Evolutionary conservation across 306 rosid genomes (phyloP), one percentile per base, ranked within the genome.

Genomic region (Pueraria montana): DNA sequence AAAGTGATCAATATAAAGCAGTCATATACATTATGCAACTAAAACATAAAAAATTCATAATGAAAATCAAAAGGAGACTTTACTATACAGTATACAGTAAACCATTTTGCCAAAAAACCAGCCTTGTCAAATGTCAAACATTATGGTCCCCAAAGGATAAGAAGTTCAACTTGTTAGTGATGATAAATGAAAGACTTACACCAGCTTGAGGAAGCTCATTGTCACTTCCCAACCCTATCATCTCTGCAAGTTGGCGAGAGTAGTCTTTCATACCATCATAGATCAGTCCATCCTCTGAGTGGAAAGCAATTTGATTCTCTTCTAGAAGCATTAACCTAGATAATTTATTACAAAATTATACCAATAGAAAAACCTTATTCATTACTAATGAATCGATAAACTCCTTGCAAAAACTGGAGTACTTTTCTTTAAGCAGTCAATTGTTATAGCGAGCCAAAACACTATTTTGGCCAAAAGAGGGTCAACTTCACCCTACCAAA

Each of bases 261-360:
- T 94, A 92, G 84, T 92, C 98, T 87, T 89, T 91, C 75, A 94
- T 92, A 67, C 91, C 94, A 26, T 89, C 95, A 83, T 88, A 88
- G 80, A 86, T 80, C 86, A 83, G 72, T 6, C 94, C 97, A 52
- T 94, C 98, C 81, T 94, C 94, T 1, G 95, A 91, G 74, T 89
- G 97, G 80, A 94, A 94, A 68, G 98, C 89, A 82, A 94, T 91
- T 87, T 94, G 98, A 62, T 92, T 94, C 84, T 94, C 98, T 87
- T 94, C 98, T 50, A 94, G 89, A 50, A 94, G 80, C 98, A 94
- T 92, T 89, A 94, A 77, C 89, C 98, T 94, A 72, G 55, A 83
- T 23, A 84, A 10, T 83, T 65, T 76, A 23, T 53, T 36, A 76
- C 36, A 75, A 66, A 49, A 11, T 32, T 72, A 32, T 52, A 70